Conservation (phyloP, 2,329 filamentous ascomycete species). For the Aspergillus sclerotialis region DNA sequence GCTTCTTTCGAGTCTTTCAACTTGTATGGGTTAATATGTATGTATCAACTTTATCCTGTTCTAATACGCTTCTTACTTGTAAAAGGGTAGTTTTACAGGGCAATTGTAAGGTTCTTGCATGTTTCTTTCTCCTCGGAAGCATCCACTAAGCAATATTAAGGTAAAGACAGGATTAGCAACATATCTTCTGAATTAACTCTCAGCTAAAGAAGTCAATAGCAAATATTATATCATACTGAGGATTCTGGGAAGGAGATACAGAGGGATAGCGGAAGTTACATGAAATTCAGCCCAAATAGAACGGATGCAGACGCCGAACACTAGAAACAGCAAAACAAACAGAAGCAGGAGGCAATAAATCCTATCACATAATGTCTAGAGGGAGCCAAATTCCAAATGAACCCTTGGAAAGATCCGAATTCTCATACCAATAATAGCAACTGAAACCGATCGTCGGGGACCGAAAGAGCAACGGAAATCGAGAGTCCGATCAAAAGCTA, state of each 20-base stretch:
- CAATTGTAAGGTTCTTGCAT: too few relatives aligned
- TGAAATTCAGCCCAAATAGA: slow-evolving; percentile 21
- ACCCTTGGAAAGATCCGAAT: slow-evolving; percentile 12
- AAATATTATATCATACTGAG: slow-evolving; percentile 32
- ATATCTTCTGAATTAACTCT: slow-evolving; percentile 5
- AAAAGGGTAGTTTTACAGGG: too few relatives aligned
- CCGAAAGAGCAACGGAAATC: neutral
- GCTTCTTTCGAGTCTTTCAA: too few relatives aligned
- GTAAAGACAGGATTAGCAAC: too few relatives aligned
- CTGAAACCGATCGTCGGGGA: slow-evolving; percentile 5
- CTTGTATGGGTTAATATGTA: too few relatives aligned
- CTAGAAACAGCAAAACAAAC: slow-evolving; percentile 20
- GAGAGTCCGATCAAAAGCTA: slow-evolving; percentile 1
- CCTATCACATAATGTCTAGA: slow-evolving; percentile 24
- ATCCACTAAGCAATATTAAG: neutral
- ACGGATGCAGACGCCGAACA: slow-evolving; percentile 28
- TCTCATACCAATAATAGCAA: slow-evolving; percentile 7
- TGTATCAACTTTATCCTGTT: too few relatives aligned
- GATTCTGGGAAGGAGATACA: slow-evolving; percentile 11
- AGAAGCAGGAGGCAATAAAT: slow-evolving; percentile 19
- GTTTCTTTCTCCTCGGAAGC: neutral
- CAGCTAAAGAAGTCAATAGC: slow-evolving; percentile 8
- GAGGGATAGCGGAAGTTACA: slow-evolving; percentile 15
- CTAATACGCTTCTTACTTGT: too few relatives aligned
- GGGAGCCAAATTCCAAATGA: slow-evolving; percentile 21